Base-by-base conservation (phyloP, 495 filamentous ascomycete genomes). In the Penicillium diatomitis region DNA sequence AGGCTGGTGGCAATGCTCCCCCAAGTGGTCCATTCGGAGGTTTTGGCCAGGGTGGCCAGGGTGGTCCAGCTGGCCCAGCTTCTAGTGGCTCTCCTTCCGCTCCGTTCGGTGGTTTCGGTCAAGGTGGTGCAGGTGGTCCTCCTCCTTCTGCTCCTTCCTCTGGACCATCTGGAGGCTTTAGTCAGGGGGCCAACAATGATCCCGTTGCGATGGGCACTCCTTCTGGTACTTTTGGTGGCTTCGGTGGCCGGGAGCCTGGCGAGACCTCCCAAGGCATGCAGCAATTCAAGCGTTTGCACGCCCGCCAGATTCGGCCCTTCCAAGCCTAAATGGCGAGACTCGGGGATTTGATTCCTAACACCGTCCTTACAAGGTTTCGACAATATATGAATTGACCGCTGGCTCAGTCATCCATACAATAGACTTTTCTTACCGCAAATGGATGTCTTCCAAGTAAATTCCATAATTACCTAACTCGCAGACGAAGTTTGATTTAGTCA, bases 291-390 rank as follows among this genome's bases (percentile, higher is more conserved):
- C 64, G 62, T 27, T 29, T 57, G 20, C 64, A 67, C 35, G 57
- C 62, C 38, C 64, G 64, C 43, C 62, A 65, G 44, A 48, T 67
- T 44, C 56, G 47, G 7, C 56, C 56, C 36, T 32, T 62, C 39
- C 28, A 39, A 43, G 46, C 41, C 31, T 65, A 61, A 40, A 54
- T 29, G 20, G 2, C 20, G 20, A 20, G 20, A 20, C 20, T 20
- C 20, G 1, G 20, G 20, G 0, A 20, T 20, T 20, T 20, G 20
- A 2, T 1, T 20, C 20, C 20, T 20, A 20, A 20, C 20, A 20
- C 20, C 20, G 20, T 20, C 20, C 20, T 2, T 20, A 20, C 42
- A 52, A 40, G 44, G 6, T 41, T 50, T 41, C 45, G n/a, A 46
- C 45, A 7, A 34, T 49, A 29, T 56, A 20, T 20, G 20, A 20